Base-by-base conservation (phyloP, 2,329 filamentous ascomycete genomes). In the Metarhizium guizhouense region DNA sequence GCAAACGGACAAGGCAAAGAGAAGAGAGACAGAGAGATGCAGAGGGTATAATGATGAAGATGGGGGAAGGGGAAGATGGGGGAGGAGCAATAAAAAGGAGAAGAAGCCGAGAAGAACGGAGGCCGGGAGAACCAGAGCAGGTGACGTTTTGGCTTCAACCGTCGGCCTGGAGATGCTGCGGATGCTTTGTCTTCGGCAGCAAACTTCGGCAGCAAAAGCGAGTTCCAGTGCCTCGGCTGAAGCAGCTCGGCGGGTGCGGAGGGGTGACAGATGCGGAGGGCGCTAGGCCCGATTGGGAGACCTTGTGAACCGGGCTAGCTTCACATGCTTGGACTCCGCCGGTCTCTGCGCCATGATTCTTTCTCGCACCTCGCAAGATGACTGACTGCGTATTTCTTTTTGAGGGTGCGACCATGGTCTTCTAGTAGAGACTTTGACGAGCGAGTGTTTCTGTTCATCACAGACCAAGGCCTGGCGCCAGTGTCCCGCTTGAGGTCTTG, bases 141-240 rank as follows among this genome's bases (percentile, higher is more conserved):
- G 47, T 54, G 53, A 54, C 53, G 47, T 51, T 50, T 20, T 32
- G 53, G 36, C 51, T 47, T 36, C 30, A 18, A 36, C 11, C 25
- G 16, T 43, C 20, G 40, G 42, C 8, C 25, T 48, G 11, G 51
- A 40, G 16, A 29, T 36, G 40, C 51, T 32, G 40, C 30, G 25
- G 30, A 43, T 8, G 16, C 29, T 36, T 40, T 16, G 25, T n/a
- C 38, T n/a, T 51, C 47, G 47, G 25, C 25, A 25, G 45, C 45
- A 34, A 34, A 48, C 18, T 18, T 38, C 34, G 48, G 7, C 48
- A 25, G 32, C 32, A 18, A 18, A 14, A 16, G 13, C 61, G 63
- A 62, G 63, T 62, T 63, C 62, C 64, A 64, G 64, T 63, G 65
- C 65, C 65, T 66, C 62, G 60, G 60, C 62, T 62, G 59, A 20